Percentiles rank a stretch among this genome's conserved stretches.
These are phyloP conservation scores for Ganoderma lucidum DNA, from an alignment of 1,284 basidiomycete species.

Conservation along the genomic window DNA sequence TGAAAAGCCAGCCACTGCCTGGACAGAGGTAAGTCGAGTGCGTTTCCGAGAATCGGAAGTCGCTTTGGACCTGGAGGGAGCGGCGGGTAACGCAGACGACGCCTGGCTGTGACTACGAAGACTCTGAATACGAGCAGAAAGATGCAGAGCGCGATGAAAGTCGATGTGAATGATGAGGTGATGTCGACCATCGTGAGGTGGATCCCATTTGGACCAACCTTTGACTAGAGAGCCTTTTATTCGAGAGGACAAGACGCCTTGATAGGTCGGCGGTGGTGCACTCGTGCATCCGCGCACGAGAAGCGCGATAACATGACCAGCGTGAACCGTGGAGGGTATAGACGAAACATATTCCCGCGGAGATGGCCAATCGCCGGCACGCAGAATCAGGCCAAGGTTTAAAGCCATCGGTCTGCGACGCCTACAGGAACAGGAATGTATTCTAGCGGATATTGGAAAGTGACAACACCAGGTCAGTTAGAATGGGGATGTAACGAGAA, in stretches of 20 bases:
- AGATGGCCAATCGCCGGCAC: not conserved
- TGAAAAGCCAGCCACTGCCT: constrained; percentile 26
- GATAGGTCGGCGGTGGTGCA: not conserved
- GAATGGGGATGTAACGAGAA: not conserved
- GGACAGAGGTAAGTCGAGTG: constrained; percentile 21
- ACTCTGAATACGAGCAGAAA: not conserved
- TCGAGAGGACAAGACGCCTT: not conserved
- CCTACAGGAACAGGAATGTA: constrained; percentile 1
- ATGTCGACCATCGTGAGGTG: constrained; percentile 8
- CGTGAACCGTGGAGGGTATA: not conserved
- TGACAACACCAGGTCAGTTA: not conserved
- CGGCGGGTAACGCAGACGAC: not conserved
- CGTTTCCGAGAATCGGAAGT: constrained; percentile 26
- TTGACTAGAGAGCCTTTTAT: not conserved
- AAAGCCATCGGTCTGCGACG: not conserved
- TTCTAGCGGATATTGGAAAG: not conserved
- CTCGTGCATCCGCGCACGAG: not conserved
- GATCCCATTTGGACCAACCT: not conserved
- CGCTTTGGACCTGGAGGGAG: constrained; percentile 27
- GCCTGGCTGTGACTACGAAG: not conserved
- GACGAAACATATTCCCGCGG: not conserved
- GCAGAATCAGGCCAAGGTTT: not conserved
- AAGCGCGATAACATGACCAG: not conserved
- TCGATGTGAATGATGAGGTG: not conserved
- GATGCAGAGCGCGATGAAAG: not conserved